These are phyloP conservation scores for Vitis riparia DNA, from an alignment of 164 flowering plant species.

Conservation along the genomic window DNA sequence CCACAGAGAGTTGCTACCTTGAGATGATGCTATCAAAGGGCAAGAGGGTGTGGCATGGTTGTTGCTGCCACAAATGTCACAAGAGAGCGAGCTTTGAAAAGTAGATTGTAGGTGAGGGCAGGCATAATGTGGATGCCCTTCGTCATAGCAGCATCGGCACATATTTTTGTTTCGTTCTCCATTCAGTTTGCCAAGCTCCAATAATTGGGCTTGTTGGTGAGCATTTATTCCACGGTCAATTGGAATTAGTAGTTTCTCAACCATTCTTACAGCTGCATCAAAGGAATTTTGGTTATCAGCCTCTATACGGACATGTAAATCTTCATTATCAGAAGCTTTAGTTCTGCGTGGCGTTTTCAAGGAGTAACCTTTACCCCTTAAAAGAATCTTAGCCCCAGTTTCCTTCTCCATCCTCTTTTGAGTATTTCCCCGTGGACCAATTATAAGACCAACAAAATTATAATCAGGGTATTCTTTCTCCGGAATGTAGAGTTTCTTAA, in stretches of 20 bases:
- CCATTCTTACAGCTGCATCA: conserved; percentile 40
- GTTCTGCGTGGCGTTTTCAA: background rate
- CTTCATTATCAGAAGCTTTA: conserved; percentile 31
- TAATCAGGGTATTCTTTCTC: conserved; percentile 43
- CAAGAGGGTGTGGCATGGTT: conserved; percentile 19
- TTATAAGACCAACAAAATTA: conserved; percentile 47
- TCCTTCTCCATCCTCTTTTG: conserved; percentile 48
- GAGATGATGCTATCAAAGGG: conserved; percentile 10
- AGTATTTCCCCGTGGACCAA: conserved; percentile 49
- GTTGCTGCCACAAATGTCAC: conserved; percentile 20
- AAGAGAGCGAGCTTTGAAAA: conserved; percentile 1
- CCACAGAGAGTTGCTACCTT: background rate
- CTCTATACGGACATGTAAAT: conserved; percentile 49
- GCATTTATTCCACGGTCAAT: conserved; percentile 21
- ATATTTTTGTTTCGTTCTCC: conserved; percentile 6
- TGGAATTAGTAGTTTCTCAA: conserved; percentile 48
- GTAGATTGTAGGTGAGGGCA: conserved; percentile 23
- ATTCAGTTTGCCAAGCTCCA: conserved; percentile 35
- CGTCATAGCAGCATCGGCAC: conserved; percentile 24
- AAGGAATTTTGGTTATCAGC: conserved; percentile 40
- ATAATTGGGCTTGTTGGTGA: conserved; percentile 33
- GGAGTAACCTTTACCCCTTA: conserved; percentile 42
- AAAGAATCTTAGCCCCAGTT: conserved; percentile 42
- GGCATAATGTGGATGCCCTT: conserved; percentile 26
- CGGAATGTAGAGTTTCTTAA: conserved; percentile 52